Percentiles rank a stretch among this genome's conserved stretches.
phyloP scores from a whole-genome alignment of 148 eudicot species.

The Nepenthes mirabilis region DNA sequence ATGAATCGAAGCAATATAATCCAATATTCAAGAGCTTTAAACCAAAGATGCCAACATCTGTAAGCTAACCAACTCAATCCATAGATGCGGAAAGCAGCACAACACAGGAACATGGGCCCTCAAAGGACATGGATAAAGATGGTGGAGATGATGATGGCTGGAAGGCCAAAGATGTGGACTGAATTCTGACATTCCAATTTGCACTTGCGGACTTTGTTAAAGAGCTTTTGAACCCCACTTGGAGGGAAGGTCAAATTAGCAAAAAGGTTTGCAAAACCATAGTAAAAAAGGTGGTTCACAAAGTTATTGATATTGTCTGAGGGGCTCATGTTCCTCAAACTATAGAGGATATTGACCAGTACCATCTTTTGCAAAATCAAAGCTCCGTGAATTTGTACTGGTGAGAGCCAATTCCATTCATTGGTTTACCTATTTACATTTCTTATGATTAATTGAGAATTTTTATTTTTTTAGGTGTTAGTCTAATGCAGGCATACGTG shows the following conservation, averaged over 20 bases:
- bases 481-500: conserved; percentile 51
- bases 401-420: conserved; percentile 18
- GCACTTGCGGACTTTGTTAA: conserved; percentile 73
- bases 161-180: conserved; percentile 48
- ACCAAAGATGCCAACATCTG: conserved; percentile 1
- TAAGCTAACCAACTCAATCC: not conserved
- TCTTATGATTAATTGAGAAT: no score
- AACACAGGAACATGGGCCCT: conserved; percentile 21
- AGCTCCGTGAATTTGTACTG: conserved; percentile 78
- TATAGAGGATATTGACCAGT: conserved; percentile 66
- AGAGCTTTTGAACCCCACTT: conserved; percentile 69
- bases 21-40: conserved; percentile 18
- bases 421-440: no score
- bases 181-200: conserved; percentile 55
- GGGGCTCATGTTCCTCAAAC: conserved; percentile 54
- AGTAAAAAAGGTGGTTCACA: conserved; percentile 81
- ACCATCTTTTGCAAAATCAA: conserved; percentile 47
- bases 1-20: conserved; percentile 18
- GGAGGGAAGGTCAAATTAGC: conserved; percentile 80
- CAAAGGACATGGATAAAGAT: conserved; percentile 20
- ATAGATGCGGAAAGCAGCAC: conserved; percentile 20
- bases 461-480: no score
- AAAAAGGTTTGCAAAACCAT: conserved; percentile 64
- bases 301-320: conserved; percentile 47
- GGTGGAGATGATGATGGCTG: conserved; percentile 30